phyloP scores from a whole-genome alignment of 352 stramenopile species.

The Lagenidium giganteum region DNA sequence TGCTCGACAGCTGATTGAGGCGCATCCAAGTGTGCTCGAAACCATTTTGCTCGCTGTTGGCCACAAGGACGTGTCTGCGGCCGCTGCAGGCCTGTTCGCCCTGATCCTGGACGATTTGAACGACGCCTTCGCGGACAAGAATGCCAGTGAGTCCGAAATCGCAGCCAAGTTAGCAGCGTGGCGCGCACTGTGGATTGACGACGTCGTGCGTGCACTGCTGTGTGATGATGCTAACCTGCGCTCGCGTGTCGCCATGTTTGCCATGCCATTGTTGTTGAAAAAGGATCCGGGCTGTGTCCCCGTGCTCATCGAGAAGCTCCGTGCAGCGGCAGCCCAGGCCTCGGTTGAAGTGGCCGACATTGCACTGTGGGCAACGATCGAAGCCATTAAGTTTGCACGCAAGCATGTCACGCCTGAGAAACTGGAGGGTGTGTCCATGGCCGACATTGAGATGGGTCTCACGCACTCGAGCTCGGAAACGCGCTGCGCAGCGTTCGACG shows the following conservation, averaged over 20 bases:
- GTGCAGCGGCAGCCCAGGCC: conserved; percentile 8
- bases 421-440: conserved; percentile 37
- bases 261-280: conserved; percentile 67
- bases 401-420: conserved; percentile 63
- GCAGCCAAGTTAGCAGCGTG: conserved; percentile 22
- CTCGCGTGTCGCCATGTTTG: conserved; percentile 64
- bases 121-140: conserved; percentile 22
- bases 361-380: conserved; percentile 63
- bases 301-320: conserved; percentile 43
- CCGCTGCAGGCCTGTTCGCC: conserved; percentile 63
- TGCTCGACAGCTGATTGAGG: conserved; percentile 32
- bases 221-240: conserved; percentile 48
- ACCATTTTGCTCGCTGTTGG: conserved; percentile 56
- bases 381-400: conserved; percentile 75
- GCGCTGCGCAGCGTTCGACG: conserved; percentile 69
- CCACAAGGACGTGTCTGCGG: conserved; percentile 67
- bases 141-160: conserved; percentile 1
- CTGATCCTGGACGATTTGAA: conserved; percentile 53
- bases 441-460: conserved; percentile 53
- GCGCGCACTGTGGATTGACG: conserved; percentile 47
- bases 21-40: conserved; percentile 42
- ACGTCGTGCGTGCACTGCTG: conserved; percentile 49
- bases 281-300: conserved; percentile 53
- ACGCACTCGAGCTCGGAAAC: conserved; percentile 50
- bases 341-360: conserved; percentile 23